These are phyloP conservation scores for Monosporascus sp. DNA, from an alignment of 2,329 filamentous ascomycete species.

Conservation along the genomic window DNA sequence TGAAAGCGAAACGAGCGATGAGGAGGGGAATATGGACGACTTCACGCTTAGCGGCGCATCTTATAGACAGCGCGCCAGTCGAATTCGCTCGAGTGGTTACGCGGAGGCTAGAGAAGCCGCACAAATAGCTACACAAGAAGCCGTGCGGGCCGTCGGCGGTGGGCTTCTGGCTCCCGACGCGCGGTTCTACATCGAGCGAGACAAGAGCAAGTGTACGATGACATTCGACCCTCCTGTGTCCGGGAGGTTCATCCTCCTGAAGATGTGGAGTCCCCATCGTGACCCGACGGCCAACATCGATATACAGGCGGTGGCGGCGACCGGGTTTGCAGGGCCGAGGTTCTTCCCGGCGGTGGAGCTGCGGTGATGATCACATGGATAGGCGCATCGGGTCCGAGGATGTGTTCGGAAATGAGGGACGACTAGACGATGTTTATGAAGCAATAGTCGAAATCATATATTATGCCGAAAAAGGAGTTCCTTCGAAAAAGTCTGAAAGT, in stretches of 20 bases:
- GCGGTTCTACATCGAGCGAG: constrained; percentile 75
- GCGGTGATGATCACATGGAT: constrained; percentile 33
- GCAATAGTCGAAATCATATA: background rate
- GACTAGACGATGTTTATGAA: background rate
- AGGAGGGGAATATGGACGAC: constrained; percentile 28
- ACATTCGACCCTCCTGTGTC: constrained; percentile 79
- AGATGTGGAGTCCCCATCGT: constrained; percentile 78
- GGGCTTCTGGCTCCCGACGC: constrained; percentile 68
- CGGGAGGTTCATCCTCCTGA: constrained; percentile 77
- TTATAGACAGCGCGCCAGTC: constrained; percentile 23
- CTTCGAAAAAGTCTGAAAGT: too few relatives aligned
- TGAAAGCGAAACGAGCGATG: constrained; percentile 41
- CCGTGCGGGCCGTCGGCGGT: constrained; percentile 50
- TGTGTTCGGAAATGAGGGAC: too few relatives aligned
- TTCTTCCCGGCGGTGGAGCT: constrained; percentile 70
- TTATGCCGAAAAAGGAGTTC: too few relatives aligned
- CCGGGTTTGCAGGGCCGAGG: constrained; percentile 79
- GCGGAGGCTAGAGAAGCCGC: constrained; percentile 40
- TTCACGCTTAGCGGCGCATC: constrained; percentile 23
- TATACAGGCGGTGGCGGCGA: constrained; percentile 77
- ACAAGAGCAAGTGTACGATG: constrained; percentile 80
- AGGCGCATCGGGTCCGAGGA: too few relatives aligned
- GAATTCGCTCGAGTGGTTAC: constrained; percentile 23
- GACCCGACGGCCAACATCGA: constrained; percentile 70
- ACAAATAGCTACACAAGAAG: constrained; percentile 50